Base-by-base conservation (phyloP, 2,329 filamentous ascomycete species). In the Arthrobotrys musiformis region DNA sequence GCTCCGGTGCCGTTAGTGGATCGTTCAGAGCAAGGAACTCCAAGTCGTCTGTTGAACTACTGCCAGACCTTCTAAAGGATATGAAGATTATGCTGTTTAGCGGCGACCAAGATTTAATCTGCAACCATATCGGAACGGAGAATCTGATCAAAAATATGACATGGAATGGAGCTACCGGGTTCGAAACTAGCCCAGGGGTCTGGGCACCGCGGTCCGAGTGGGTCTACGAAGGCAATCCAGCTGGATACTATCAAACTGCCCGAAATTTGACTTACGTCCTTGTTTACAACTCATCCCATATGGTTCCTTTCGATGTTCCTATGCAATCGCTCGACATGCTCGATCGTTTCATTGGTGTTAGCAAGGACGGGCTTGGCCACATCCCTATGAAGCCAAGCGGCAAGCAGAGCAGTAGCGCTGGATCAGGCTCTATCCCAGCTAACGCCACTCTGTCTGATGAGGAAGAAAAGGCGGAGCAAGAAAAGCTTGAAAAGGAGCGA, bases 111-210 rank as follows among this genome's bases (percentile, higher is more conserved):
- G 95, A 99, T 83, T 86, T 98, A 24, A 98, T 99, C 81, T 99
- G 95, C 88, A 99, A 99, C 83, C 93, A 99, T 82, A 85, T 97
- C 30, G 95, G 95, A 73, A 99, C 95, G 0, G 95, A 99, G 83
- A 89, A 92, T 28, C 84, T 99, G 80, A 97, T 99, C 82, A 90
- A 91, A 83, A 94, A 93, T 81, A 90, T 99, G 89, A 86, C 91
- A 80, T 99, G 94, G 93, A 95, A 93, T 80, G 93, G 92, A 62
- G 94, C 90, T 69, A 94, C 91, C 80, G 96, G 95, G 2, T 97
- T 99, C 81, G 94, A 98, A 83, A 79, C 76, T 15, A 91, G 91
- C 0, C 92, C 93, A 0, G 94, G 94, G 13, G 93, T 92, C 67
- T 94, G 92, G 89, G 94, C 95, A 2, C 94, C 94, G n/a, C 92